phyloP scores from a whole-genome alignment of 345 rosid species.

The Geranium brycei region DNA sequence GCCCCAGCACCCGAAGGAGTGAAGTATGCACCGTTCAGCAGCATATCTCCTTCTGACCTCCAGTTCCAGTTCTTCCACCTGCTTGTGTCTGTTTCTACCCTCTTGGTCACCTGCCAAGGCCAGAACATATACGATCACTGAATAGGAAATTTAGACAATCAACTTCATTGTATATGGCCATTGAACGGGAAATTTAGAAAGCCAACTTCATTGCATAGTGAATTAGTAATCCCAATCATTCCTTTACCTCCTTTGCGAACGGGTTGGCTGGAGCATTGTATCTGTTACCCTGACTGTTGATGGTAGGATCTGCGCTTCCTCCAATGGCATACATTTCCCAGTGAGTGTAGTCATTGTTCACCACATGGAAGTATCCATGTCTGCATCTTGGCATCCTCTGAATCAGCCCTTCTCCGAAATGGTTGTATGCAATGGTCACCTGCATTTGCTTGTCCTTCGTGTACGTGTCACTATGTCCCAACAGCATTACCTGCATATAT shows the following conservation, averaged over 20 bases:
- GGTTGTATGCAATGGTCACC: slow-evolving; percentile 92
- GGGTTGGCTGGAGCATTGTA: slow-evolving; percentile 64
- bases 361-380: slow-evolving; percentile 92
- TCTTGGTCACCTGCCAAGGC: slow-evolving; percentile 61
- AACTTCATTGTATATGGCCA: not conserved
- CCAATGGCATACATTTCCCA: slow-evolving; percentile 99
- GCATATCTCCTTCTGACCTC: slow-evolving; percentile 82
- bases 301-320: slow-evolving; percentile 86
- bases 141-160: not conserved
- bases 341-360: slow-evolving; percentile 92
- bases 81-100: slow-evolving; percentile 45
- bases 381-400: slow-evolving; percentile 99
- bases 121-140: not conserved
- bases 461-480: slow-evolving; percentile 86
- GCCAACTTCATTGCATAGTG: too few relatives aligned
- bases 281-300: slow-evolving; percentile 93
- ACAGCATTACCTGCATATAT: slow-evolving; percentile 52
- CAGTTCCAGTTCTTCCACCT: slow-evolving; percentile 77
- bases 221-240: not conserved
- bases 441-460: slow-evolving; percentile 81
- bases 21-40: slow-evolving; percentile 85
- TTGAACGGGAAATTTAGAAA: too few relatives aligned
- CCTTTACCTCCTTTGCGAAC: slow-evolving; percentile 69
- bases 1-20: slow-evolving; percentile 75
- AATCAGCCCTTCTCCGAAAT: slow-evolving; percentile 79